Conservation (phyloP, 2,329 filamentous ascomycete species). For the Cladosporium sp. region DNA sequence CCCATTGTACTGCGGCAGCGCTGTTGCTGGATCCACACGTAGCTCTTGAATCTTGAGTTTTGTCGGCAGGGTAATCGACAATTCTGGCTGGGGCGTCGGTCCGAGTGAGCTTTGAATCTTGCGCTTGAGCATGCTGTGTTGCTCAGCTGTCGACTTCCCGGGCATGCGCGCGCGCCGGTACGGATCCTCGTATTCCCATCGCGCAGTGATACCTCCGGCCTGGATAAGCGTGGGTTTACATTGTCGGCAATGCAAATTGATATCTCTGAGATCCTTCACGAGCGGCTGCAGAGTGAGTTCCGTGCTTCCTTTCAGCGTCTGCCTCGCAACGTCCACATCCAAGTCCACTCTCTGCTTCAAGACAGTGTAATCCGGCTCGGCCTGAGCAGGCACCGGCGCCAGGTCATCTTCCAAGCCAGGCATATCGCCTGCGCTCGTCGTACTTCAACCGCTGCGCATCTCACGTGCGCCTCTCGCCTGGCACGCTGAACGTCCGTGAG, state of each 20-base stretch:
- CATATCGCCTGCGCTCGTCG: constrained; percentile 2
- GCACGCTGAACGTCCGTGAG: background rate
- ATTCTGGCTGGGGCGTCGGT: constrained; percentile 48
- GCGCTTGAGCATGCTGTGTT: constrained; percentile 70
- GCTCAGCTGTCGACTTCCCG: constrained; percentile 56
- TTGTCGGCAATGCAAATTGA: constrained; percentile 58
- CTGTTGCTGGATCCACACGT: constrained; percentile 37
- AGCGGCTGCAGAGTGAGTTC: constrained; percentile 72
- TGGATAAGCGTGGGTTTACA: constrained; percentile 50
- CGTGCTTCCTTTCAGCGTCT: constrained; percentile 68
- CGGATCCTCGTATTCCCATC: constrained; percentile 51
- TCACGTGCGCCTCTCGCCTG: background rate
- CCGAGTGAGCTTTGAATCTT: constrained; percentile 56
- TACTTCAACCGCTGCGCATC: constrained; percentile 3
- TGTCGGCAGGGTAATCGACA: constrained; percentile 54
- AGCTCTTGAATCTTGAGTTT: constrained; percentile 57
- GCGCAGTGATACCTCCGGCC: constrained; percentile 38
- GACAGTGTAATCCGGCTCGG: constrained; percentile 48
- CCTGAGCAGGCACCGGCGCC: constrained; percentile 8
- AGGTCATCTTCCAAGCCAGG: constrained; percentile 8
- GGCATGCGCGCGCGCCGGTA: constrained; percentile 61
- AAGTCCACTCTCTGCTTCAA: constrained; percentile 83
- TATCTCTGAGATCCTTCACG: constrained; percentile 46
- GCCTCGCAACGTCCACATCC: constrained; percentile 77
- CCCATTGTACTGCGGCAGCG: constrained; percentile 36